Evolutionary conservation across 192 early-diverging fungal species (phyloP), one percentile per base, ranked within the genome.

Genomic region (Gryganskiella cystojenkinii): DNA sequence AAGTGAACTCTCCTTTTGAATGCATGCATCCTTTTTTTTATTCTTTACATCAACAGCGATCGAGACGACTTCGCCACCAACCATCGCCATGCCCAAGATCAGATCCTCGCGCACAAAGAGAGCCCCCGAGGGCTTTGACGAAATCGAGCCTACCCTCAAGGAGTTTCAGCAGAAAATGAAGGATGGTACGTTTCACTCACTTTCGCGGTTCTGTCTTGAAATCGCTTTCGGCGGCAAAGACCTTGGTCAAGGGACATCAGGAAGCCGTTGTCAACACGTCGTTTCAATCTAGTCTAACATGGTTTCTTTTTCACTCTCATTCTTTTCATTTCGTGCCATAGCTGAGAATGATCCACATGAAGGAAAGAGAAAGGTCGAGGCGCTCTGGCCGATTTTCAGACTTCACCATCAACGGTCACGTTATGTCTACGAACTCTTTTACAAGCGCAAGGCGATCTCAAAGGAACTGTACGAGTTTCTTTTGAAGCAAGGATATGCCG

Each of bases 391-490:
- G 13, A 93, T 99, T 35, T 96, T 98, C 81, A 90, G 94, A 31
- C 82, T 99, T 30, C 97, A 99, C 80, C 97, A 99, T 83, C 97
- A 99, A 82, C 92, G 97, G 50, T 94, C 97, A 25, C 87, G 96
- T 47, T 99, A 99, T 88, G 86, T 98, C 30, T 99, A 93, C 67
- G 98, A 99, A 73, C 83, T 99, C 55, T 99, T 92, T 73, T 96
- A 97, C 85, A 97, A 96, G 81, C 93, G 96, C 61, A 90, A 96
- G 58, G 92, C 94, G 20, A 99, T 99, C 47, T 93, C 93, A 35
- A 90, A 90, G 67, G 92, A 94, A 66, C 82, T 99, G 44, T 99
- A 97, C 78, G 92, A 97, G 61, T 99, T 93, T 72, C 92, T 94
- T 78, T 60, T 99, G 55, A 97, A 97, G 73, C 86, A 95, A 64